phyloP scores from a whole-genome alignment of 2,329 filamentous ascomycete genomes.

The Talaromyces sp. region DNA sequence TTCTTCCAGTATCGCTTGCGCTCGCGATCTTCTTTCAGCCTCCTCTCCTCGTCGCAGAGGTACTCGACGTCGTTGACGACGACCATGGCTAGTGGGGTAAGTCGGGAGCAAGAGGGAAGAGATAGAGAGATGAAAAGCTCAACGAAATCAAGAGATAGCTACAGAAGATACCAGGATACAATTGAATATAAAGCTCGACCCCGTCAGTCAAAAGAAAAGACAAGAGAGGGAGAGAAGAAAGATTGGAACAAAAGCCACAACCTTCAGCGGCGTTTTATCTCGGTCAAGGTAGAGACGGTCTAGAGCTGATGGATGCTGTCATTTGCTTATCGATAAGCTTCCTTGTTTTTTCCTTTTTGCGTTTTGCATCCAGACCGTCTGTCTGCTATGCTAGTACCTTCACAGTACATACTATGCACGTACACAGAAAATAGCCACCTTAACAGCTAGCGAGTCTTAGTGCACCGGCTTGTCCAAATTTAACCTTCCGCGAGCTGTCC shows the following conservation, averaged over 20 bases:
- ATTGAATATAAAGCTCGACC: background rate
- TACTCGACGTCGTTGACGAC: constrained; percentile 84
- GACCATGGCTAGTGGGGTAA: constrained; percentile 61
- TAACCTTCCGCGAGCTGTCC: background rate
- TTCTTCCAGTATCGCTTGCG: constrained; percentile 94
- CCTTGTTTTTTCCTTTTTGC: background rate
- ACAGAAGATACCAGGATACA: background rate
- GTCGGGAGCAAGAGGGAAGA: background rate
- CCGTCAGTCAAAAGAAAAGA: too few species aligned
- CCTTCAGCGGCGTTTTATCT: background rate
- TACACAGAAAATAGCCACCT: background rate
- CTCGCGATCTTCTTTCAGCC: constrained; percentile 79
- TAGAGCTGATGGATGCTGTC: background rate
- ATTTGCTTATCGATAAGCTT: constrained; percentile 5
- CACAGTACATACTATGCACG: background rate
- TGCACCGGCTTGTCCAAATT: background rate
- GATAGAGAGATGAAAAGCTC: background rate
- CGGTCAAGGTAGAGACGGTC: background rate
- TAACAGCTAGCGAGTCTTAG: background rate
- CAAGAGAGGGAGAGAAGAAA: too few species aligned
- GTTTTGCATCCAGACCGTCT: background rate
- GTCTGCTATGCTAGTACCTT: too few species aligned
- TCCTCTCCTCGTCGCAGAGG: constrained; percentile 84
- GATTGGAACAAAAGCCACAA: background rate
- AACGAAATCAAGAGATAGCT: background rate